Base-by-base conservation (phyloP, 1,139 yeast species). In the Pichia sp. region DNA sequence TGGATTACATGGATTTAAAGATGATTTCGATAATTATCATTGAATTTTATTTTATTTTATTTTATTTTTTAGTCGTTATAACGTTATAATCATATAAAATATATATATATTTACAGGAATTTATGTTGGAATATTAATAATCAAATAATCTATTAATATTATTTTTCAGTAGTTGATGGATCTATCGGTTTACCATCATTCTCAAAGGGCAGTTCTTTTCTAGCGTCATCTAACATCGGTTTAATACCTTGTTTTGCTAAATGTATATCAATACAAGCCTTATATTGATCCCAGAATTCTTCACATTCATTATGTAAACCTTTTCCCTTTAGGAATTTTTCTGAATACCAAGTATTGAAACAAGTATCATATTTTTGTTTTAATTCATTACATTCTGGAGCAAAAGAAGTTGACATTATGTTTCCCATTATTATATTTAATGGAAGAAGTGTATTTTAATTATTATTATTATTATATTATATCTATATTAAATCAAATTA, bases 271-370 rank as follows among this genome's bases (percentile, higher is more conserved):
- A 92, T 83, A 69, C 98, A 92, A 25, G 81, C 81, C 58, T 86
- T 86, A 66, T 92, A 92, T 45, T 80, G 82, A 53, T 80, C 78
- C 96, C 97, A 92, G 42, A 87, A 77, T 44, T 83, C 92, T 48
- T 87, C 84, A 68, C 98, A 92, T 66, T 90, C 97, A 64, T 92
- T 90, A 56, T 83, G 76, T 49, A 71, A 67, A 31, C 76, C 69
- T 55, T 82, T 78, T 30, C 90, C 90, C 60, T 81, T 78, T 54
- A 84, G 71, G 60, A 84, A 84, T 66, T 84, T 86, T 60, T 90
- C 97, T n/a, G 94, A 82, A 66, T 92, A 92, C 97, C 97, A 92
- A 58, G 77, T 77, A 68, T 88, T 89, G 71, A 92, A 92, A 66
- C 98, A 92, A 62, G 83, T 85, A 63, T 92, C 97, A 64, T 92